Base-by-base conservation (phyloP, 164 flowering plant species). In the Piper betle region DNA sequence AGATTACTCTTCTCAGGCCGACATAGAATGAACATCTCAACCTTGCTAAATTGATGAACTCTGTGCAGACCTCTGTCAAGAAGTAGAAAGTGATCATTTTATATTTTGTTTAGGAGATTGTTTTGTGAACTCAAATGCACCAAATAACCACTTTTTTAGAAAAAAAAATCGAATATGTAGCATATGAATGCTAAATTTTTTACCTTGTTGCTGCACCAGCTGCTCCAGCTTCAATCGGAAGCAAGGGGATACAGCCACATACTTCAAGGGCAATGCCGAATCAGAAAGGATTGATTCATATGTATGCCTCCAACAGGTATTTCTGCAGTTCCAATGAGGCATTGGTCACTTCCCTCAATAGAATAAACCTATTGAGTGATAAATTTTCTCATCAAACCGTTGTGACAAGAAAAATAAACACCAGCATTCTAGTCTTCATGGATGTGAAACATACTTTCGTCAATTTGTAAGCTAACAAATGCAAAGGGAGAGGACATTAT, bases 281-380 rank as follows among this genome's bases (percentile, higher is more conserved):
- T 84, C 91, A 48, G 87, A 39, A 66, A 92, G 82, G 64, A 92
- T 87, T 59, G 96, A 87, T 69, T 86, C 96, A 92, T 89, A 64
- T 92, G 98, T 59, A 92, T 81, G 46, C 96, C 96, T 3, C 98
- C 98, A n/a, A 92, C 88, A 39, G 98, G 96, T 68, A 92, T 92
- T 78, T 92, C 98, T 58, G 98, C 98, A 53, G 96, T 92, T 58
- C 98, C 98, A 42, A 89, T 89, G 62, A 92, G 91, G 80, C 98
- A 92, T 56, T 92, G 98, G 63, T 92, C 96, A 75, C 84, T 83
- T 50, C 79, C 85, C 62, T 85, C 91, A 41, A 92, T 83, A 6
- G 96, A 85, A 68, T 92, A 92, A 64, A 92, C 94, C 98, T 92
- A 80, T 48, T 37, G 39, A 38, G 16, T 54, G n/a, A 41, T 52